Conservation (phyloP, 2,329 filamentous ascomycete genomes). For the Cercospora sp. region DNA sequence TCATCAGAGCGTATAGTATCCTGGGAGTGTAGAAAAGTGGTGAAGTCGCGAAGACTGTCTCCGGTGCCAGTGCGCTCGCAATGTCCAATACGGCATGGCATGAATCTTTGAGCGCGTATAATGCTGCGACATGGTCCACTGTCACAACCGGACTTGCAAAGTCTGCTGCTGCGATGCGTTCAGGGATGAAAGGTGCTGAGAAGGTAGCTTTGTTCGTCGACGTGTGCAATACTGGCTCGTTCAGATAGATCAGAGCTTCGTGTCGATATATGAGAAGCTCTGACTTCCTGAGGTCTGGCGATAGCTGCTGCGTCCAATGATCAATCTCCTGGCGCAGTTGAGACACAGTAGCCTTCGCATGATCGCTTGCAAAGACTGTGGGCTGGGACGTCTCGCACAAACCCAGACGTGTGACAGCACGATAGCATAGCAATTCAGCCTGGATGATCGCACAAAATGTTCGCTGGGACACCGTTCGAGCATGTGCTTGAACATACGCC, state of each 20-base stretch:
- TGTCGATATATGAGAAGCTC: slow-evolving; percentile 21
- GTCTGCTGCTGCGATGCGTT: slow-evolving; percentile 23
- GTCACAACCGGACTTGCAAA: slow-evolving; percentile 25
- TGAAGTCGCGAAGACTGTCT: slow-evolving; percentile 5
- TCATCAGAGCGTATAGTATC: slow-evolving; percentile 20
- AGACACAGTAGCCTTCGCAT: slow-evolving; percentile 9
- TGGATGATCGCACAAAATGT: slow-evolving; percentile 22
- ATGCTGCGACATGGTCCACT: slow-evolving; percentile 19
- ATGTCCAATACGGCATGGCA: slow-evolving; percentile 22
- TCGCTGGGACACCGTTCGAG: slow-evolving; percentile 9
- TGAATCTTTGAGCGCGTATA: slow-evolving; percentile 22
- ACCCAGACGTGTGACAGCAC: slow-evolving; percentile 14
- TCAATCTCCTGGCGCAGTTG: slow-evolving; percentile 19
- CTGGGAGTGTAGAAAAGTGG: slow-evolving; percentile 21
- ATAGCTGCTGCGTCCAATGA: slow-evolving; percentile 14
- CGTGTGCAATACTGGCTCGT: slow-evolving; percentile 29
- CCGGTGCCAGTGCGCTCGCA: slow-evolving; percentile 3
- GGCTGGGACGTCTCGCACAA: slow-evolving; percentile 12
- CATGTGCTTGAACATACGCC: slow-evolving; percentile 1
- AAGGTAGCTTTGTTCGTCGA: slow-evolving; percentile 27
- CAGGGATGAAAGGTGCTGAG: slow-evolving; percentile 24
- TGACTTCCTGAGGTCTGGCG: slow-evolving; percentile 5
- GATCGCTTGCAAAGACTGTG: slow-evolving; percentile 6
- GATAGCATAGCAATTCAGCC: slow-evolving; percentile 19
- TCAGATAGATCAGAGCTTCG: slow-evolving; percentile 23